phyloP scores from a whole-genome alignment of 768 basidiomycete species.

The Suillus fuscotomentosus region DNA sequence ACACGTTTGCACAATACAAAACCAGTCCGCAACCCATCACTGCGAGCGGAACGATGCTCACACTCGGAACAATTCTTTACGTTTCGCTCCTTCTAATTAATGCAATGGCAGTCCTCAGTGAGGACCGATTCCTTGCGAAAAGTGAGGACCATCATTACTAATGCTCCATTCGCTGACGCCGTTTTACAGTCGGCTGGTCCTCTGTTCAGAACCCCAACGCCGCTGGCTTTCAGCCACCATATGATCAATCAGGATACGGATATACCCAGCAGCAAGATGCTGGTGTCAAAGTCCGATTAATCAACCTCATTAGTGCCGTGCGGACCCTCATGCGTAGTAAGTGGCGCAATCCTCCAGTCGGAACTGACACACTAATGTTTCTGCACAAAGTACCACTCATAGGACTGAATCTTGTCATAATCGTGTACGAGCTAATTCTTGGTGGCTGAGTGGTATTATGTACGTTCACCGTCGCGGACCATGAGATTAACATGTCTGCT shows the following conservation, averaged over 20 bases:
- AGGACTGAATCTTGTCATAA: conserved; percentile 80
- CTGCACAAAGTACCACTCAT: conserved; percentile 81
- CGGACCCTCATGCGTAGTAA: conserved; percentile 96
- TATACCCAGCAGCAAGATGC: conserved; percentile 50
- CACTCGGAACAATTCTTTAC: conserved; percentile 77
- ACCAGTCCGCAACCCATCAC: conserved; percentile 5
- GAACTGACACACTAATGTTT: conserved; percentile 12
- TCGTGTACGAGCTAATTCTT: conserved; percentile 79
- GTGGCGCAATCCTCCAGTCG: conserved; percentile 32
- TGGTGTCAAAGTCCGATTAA: conserved; percentile 79
- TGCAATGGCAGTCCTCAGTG: conserved; percentile 91
- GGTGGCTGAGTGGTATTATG: conserved; percentile 39
- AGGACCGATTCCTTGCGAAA: conserved; percentile 92
- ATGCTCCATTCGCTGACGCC: conserved; percentile 16
- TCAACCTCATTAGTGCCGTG: conserved; percentile 93
- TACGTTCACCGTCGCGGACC: conserved; percentile 13
- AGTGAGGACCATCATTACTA: conserved; percentile 51
- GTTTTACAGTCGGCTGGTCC: conserved; percentile 81
- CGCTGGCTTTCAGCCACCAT: conserved; percentile 60
- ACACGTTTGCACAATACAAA: not conserved
- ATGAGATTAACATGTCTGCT: conserved; percentile 3
- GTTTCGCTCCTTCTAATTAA: conserved; percentile 87
- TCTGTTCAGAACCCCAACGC: conserved; percentile 56
- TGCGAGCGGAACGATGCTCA: conserved; percentile 41
- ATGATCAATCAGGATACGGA: conserved; percentile 64